These are phyloP conservation scores for Piper longum DNA, from an alignment of 164 flowering plant genomes.

Conservation along the genomic window DNA sequence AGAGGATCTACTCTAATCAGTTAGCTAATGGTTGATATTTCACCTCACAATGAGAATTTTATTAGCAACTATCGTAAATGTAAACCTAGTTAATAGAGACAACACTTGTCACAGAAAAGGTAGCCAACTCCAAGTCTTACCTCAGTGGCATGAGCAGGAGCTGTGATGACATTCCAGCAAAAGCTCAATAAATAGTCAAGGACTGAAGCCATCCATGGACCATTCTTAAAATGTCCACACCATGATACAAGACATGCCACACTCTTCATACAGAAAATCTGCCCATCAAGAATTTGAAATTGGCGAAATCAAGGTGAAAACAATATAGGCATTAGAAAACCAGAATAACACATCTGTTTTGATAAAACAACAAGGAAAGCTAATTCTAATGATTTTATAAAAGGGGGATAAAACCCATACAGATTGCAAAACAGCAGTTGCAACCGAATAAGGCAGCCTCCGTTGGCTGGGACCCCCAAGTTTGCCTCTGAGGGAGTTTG, in stretches of 20 bases:
- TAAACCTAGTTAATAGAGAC: too few species aligned
- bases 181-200: slow-evolving; percentile 51
- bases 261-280: slow-evolving; percentile 54
- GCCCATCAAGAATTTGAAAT: slow-evolving; percentile 8
- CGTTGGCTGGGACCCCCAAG: slow-evolving; percentile 97
- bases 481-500: slow-evolving; percentile 68
- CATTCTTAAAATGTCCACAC: slow-evolving; percentile 28
- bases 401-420: slow-evolving; percentile 22
- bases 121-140: slow-evolving; percentile 16
- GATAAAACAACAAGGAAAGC: background rate
- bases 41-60: too few species aligned
- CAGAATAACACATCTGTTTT: background rate
- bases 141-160: slow-evolving; percentile 47
- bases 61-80: too few species aligned
- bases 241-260: slow-evolving; percentile 44
- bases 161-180: slow-evolving; percentile 36
- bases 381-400: background rate
- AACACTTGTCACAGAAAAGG: background rate
- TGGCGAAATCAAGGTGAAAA: background rate
- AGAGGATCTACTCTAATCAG: too few species aligned
- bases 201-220: slow-evolving; percentile 17
- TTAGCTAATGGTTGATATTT: too few species aligned
- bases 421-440: slow-evolving; percentile 61
- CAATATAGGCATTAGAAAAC: background rate
- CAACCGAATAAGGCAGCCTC: slow-evolving; percentile 41